Evolutionary conservation across 169 alveolate species (phyloP).

Genomic region (Plasmodium inui): DNA sequence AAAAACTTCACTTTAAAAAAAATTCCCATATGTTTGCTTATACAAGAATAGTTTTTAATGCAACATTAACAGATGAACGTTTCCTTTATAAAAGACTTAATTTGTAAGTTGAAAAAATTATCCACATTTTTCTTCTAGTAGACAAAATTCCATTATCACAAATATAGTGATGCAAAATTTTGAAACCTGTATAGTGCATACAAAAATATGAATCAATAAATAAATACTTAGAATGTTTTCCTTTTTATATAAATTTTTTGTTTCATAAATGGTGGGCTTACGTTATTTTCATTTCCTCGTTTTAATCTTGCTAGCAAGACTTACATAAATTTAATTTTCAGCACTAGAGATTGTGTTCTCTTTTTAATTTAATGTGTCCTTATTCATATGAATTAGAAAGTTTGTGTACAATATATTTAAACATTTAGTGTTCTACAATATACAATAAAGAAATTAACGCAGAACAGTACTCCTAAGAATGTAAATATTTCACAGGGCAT

Average conservation of each 20-base stretch:
- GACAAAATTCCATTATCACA: not conserved
- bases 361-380: not conserved
- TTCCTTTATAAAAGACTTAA: constrained; percentile 3
- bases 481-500: not conserved
- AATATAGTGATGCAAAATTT: not conserved
- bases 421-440: constrained; percentile 2
- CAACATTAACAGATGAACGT: not conserved
- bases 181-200: not conserved
- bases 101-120: not conserved
- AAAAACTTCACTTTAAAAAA: not conserved
- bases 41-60: not conserved
- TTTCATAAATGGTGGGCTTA: not conserved
- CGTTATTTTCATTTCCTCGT: not conserved
- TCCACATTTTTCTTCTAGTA: not conserved
- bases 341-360: not conserved
- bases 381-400: not conserved
- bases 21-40: not conserved
- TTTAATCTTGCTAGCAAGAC: not conserved
- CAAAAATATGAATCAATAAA: not conserved
- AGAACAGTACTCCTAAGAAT: not conserved
- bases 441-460: not conserved
- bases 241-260: not conserved
- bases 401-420: not conserved
- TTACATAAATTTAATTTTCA: not conserved
- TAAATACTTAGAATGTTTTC: not conserved